These are phyloP conservation scores for Apophysomyces ossiformis DNA, from an alignment of 371 early-diverging fungal species.

Conservation along the genomic window DNA sequence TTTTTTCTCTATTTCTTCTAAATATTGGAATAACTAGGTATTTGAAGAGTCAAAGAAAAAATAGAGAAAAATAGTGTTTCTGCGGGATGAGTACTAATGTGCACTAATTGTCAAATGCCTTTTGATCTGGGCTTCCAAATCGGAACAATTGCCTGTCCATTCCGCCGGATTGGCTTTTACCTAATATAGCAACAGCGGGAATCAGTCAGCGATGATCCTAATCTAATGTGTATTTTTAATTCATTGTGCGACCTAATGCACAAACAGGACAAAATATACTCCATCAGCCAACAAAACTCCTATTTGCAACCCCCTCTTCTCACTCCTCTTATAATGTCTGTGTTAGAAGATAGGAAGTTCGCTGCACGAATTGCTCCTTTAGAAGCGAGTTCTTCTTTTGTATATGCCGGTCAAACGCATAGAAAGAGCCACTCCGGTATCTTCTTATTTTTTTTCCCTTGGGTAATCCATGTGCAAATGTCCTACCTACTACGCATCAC, in stretches of 20 bases:
- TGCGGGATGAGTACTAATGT: too few species aligned
- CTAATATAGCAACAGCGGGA: background rate
- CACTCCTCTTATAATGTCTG: too few species aligned
- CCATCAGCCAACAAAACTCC: too few species aligned
- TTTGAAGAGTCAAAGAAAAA: background rate
- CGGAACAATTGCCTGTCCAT: background rate
- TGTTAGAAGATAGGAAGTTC: too few species aligned
- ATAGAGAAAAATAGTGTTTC: background rate
- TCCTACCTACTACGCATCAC: background rate
- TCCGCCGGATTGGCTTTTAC: background rate
- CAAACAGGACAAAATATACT: too few species aligned
- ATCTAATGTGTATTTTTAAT: too few species aligned
- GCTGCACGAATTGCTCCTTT: too few species aligned
- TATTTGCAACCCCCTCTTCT: too few species aligned
- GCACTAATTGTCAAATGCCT: background rate
- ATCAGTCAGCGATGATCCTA: background rate
- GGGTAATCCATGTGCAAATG: slow-evolving; percentile 5
- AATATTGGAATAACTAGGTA: too few species aligned
- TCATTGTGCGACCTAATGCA: too few species aligned
- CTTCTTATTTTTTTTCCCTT: background rate
- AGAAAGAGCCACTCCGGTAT: background rate
- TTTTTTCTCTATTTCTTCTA: too few species aligned
- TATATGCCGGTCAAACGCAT: background rate
- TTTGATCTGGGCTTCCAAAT: background rate
- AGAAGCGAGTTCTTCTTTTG: background rate